Conservation (phyloP, 371 early-diverging fungal species). For the Amoeboradix gromovi region DNA sequence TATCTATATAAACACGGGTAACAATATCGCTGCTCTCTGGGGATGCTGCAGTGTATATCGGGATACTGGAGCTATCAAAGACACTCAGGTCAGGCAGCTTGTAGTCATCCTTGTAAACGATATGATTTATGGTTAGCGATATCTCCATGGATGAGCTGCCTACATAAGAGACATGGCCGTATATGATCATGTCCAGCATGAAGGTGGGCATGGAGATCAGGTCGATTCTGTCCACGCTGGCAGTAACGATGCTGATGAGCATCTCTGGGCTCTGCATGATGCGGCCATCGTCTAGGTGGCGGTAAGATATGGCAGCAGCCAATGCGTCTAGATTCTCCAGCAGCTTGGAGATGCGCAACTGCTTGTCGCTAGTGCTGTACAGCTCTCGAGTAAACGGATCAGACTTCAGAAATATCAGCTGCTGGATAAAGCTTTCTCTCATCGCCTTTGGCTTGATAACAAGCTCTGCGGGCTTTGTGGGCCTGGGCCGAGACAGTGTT, state of each 20-base stretch:
- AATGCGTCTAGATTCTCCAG: conserved; percentile 51
- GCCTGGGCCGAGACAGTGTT: neutral
- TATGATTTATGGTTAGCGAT: conserved; percentile 15
- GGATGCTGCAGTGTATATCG: neutral
- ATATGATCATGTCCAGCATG: conserved; percentile 34
- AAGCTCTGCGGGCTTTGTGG: neutral
- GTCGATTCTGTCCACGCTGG: conserved; percentile 64
- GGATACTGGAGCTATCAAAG: neutral
- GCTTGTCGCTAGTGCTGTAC: conserved; percentile 39
- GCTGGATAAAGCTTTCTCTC: neutral
- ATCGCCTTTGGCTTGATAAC: neutral
- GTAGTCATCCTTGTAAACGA: neutral
- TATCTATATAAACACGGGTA: neutral
- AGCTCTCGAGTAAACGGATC: conserved; percentile 20
- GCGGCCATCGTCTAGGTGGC: conserved; percentile 34
- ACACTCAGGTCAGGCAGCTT: neutral
- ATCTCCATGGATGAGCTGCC: conserved; percentile 75
- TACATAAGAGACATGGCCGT: conserved; percentile 32
- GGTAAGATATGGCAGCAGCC: conserved; percentile 45
- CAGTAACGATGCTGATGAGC: conserved; percentile 11
- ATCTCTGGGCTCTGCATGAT: conserved; percentile 13
- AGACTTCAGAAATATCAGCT: neutral
- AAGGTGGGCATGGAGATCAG: conserved; percentile 28
- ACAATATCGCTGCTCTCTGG: neutral
- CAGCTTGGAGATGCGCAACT: conserved; percentile 18